Base-by-base conservation (phyloP, 2,329 filamentous ascomycete species). In the Xylaria polymorpha region DNA sequence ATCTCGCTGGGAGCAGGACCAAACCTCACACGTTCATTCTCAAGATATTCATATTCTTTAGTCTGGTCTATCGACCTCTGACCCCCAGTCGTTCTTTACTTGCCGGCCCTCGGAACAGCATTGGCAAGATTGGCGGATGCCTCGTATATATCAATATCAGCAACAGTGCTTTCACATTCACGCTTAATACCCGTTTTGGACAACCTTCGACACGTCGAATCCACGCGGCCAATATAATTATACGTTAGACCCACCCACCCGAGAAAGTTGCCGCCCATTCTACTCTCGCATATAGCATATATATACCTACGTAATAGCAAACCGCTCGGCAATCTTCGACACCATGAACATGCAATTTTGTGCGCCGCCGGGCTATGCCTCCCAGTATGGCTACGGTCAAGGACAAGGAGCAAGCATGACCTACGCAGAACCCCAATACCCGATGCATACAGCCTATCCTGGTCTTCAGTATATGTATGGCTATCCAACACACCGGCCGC, bases 31-130 rank as follows among this genome's bases (percentile, higher is more conserved):
- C 77, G 66, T 74, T 78, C 76, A 66, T 78, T 79, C 73, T 70
- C 65, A 64, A 73, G 62, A 69, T 64, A 69, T 64, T 64, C 44
- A 72, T 70, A 70, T 68, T 73, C 57, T 64, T 64, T 65, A 65
- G 67, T 67, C 69, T 73, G 65, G 62, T 72, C 60, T 60, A 71
- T 70, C 69, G 69, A 67, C 66, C 74, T 73, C 77, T 77, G 69
- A 78, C 77, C 76, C 72, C 55, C 73, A 79, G 77, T 79, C 77
- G 29, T 76, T 79, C 77, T 72, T 79, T 79, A 75, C 61, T 64
- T 37, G 29, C 2, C 32, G 71, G 46, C 20, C 39, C 48, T 50
- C 51, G 53, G 63, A 56, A 59, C 56, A 67, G 41, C 22, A 62
- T 65, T 69, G 64, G 55, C 66, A 67, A 66, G 43, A 46, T 43